Conservation (phyloP, 805 yeast species). For the Suhomyces tanzawaensis region DNA sequence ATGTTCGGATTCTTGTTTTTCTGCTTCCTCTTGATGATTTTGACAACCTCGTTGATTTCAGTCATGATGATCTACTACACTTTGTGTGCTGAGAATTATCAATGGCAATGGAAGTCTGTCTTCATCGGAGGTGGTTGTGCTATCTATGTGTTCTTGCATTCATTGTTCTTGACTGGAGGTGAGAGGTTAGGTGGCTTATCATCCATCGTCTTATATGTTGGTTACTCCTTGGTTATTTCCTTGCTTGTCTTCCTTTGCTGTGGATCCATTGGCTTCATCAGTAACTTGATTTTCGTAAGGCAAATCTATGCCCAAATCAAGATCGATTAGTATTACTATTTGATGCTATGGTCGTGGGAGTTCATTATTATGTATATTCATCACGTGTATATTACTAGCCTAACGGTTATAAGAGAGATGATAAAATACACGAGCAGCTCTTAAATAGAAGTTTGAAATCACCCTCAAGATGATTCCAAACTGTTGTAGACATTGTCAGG, state of each 20-base stretch:
- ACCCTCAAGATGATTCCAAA: no score
- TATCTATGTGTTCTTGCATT: slow-evolving; percentile 78
- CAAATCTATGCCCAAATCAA: slow-evolving; percentile 82
- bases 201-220: slow-evolving; percentile 75
- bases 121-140: slow-evolving; percentile 89
- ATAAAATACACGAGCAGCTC: no score
- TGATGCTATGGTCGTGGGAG: no score
- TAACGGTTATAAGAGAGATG: no score
- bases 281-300: slow-evolving; percentile 71
- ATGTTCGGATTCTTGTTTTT: slow-evolving; percentile 97
- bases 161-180: slow-evolving; percentile 69
- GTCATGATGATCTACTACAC: slow-evolving; percentile 78
- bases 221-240: slow-evolving; percentile 76
- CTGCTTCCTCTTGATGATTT: slow-evolving; percentile 77
- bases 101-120: slow-evolving; percentile 96
- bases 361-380: no score
- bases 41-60: slow-evolving; percentile 80
- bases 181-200: slow-evolving; percentile 64
- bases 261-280: slow-evolving; percentile 82
- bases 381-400: no score
- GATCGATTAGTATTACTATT: slow-evolving; percentile 69
- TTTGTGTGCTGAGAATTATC: slow-evolving; percentile 86
- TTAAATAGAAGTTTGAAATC: no score
- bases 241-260: slow-evolving; percentile 73
- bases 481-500: no score